Percentiles rank a stretch among this genome's conserved stretches.
These are phyloP conservation scores for Seiridium unicorne DNA, from an alignment of 2,329 filamentous ascomycete species.

Conservation along the genomic window DNA sequence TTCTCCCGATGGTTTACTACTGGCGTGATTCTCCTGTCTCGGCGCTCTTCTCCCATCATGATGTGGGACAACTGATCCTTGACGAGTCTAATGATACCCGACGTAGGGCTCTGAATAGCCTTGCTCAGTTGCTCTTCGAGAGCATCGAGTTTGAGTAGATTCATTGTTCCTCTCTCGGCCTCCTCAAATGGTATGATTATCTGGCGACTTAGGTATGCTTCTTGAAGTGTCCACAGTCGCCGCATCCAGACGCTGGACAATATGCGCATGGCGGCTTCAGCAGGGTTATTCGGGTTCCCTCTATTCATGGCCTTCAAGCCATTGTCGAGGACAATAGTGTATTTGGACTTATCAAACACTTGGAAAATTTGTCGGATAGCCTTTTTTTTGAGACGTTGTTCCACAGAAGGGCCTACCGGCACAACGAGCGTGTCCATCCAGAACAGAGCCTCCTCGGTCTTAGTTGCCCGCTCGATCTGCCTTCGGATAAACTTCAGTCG, in stretches of 20 bases:
- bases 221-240: conserved; percentile 7
- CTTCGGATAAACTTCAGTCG: neutral
- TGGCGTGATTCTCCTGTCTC: neutral
- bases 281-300: neutral
- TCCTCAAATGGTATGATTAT: neutral
- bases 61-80: neutral
- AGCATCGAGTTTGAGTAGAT: neutral
- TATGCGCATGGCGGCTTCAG: conserved; percentile 3
- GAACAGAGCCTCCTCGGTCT: neutral
- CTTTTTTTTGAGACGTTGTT: neutral
- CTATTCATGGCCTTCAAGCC: neutral
- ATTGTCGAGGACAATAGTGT: conserved; percentile 1
- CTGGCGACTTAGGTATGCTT: neutral
- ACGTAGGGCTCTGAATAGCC: neutral
- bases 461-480: neutral
- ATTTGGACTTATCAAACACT: neutral
- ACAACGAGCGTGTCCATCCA: conserved; percentile 7
- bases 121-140: neutral
- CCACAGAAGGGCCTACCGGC: neutral
- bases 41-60: neutral
- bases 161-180: neutral
- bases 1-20: neutral
- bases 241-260: conserved; percentile 6
- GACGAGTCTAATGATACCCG: neutral
- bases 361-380: conserved; percentile 2